Percentiles rank a stretch among this genome's conserved stretches.
Evolutionary conservation across 345 rosid genomes (phyloP).

Genomic region (Citrus inodora): DNA sequence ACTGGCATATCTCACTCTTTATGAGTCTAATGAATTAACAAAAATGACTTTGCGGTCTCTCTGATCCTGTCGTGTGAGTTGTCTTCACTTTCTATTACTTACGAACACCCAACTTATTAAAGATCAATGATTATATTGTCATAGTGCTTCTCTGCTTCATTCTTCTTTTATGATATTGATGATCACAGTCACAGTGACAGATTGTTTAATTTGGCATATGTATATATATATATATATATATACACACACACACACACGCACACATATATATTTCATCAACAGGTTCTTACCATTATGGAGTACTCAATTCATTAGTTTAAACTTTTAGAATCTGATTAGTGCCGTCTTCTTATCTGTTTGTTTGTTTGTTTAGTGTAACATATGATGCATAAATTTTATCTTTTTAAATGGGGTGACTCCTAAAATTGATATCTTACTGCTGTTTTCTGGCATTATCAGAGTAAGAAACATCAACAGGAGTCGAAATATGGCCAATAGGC

Average conservation of each 20-base stretch:
- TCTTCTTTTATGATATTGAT: background rate
- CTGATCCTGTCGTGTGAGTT: background rate
- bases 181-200: background rate
- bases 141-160: background rate
- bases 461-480: background rate
- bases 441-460: background rate
- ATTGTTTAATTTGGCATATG: background rate
- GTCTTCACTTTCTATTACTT: background rate
- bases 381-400: background rate
- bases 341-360: background rate
- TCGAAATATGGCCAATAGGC: conserved; percentile 14
- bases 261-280: background rate
- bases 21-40: background rate
- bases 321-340: background rate
- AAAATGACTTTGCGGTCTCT: background rate
- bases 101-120: background rate
- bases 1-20: background rate
- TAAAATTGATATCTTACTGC: background rate
- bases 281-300: background rate
- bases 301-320: background rate
- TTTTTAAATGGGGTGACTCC: background rate
- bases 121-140: background rate
- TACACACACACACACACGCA: background rate
- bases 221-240: background rate
- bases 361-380: too few relatives aligned